Base-by-base conservation (phyloP, 257 asterid species). In the Scutellaria baicalensis region DNA sequence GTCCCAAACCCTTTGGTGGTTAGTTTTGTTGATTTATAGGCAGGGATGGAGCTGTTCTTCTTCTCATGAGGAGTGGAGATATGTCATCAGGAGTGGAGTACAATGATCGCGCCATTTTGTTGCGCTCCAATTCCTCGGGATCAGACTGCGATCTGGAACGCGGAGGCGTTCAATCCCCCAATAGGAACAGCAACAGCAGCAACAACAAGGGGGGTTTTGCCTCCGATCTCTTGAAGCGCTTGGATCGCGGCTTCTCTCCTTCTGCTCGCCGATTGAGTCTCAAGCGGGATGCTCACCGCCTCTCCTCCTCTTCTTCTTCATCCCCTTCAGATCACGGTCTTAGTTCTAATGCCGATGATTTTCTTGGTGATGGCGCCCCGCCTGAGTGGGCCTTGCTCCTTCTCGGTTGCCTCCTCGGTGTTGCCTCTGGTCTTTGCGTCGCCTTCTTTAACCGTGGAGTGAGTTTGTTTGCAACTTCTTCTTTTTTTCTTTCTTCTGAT, bases 311-410 rank as follows among this genome's bases (percentile, higher is more conserved):
- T 72, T 73, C 84, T 54, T 83, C 82, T 17, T 80, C 82, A 5
- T 67, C 79, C 42, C 75, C 70, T 43, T 77, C 85, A 9, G 82
- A 77, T 80, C 94, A 60, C 42, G 77, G 74, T 2, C 78, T 49
- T 8, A 73, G 57, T 49, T 70, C 80, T 45, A 68, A 66, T 73
- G 66, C 55, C 20, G 95, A 88, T 52, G 97, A 91, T 75, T 68
- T 77, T 36, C 89, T 88, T 9, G 95, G 86, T 17, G 95, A 89
- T 60, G 85, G 95, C 47, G 96, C 97, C 18, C 97, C 97, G 54
- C 97, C 97, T 12, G 97, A 94, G 84, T 94, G 99, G 97, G 99
- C 99, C 14, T 76, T 94, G 82, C 81, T 94, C 71, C 92, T 94
- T 31, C 76, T 94, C 42, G 99, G 97, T 5, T 94, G 99, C 74